Base-by-base conservation (phyloP, 2,329 filamentous ascomycete genomes). In the Xylogone sp. region DNA sequence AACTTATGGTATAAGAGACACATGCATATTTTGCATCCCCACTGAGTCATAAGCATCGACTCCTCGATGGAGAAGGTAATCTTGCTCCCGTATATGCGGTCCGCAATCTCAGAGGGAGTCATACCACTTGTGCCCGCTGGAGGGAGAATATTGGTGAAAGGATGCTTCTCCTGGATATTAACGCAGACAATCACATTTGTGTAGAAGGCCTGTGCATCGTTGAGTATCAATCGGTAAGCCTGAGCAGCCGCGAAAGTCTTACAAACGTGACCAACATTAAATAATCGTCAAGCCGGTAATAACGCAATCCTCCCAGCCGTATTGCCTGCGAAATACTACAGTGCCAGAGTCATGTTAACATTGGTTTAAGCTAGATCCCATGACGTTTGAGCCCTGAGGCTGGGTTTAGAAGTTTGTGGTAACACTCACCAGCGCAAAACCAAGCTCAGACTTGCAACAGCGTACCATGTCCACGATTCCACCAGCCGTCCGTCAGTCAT, bases 21-120 rank as follows among this genome's bases (percentile, higher is more conserved):
- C 62, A 82, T 71, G 59, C 77, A 79, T 21, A 72, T 66, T 56
- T 82, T 82, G 56, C 78, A 68, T 16, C 71, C 62, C 77, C 78
- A 82, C 13, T 74, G 74, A 2, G 71, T 73, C 16, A 69, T 50
- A 29, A 75, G 65, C 66, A 77, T 76, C 65, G 72, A 75, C 54
- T 77, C 73, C 51, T 78, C 75, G 7, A 75, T 65, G 1, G 70
- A 71, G 31, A 78, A 65, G 16, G 75, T 73, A n/a, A 77, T 67
- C 49, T 77, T 76, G 50, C 72, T 75, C 12, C 75, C 75, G 48
- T 67, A 67, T 5, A 76, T 68, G n/a, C 75, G 68, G 20, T 65
- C 59, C 3, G 62, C 48, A 21, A 77, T 69, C 47, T 78, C 70
- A 13, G 68, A 49, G 10, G 69, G 64, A 19, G 71, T 56, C 24